These are phyloP conservation scores for Pestalotiopsis sp. DNA, from an alignment of 2,329 filamentous ascomycete genomes.

Conservation along the genomic window DNA sequence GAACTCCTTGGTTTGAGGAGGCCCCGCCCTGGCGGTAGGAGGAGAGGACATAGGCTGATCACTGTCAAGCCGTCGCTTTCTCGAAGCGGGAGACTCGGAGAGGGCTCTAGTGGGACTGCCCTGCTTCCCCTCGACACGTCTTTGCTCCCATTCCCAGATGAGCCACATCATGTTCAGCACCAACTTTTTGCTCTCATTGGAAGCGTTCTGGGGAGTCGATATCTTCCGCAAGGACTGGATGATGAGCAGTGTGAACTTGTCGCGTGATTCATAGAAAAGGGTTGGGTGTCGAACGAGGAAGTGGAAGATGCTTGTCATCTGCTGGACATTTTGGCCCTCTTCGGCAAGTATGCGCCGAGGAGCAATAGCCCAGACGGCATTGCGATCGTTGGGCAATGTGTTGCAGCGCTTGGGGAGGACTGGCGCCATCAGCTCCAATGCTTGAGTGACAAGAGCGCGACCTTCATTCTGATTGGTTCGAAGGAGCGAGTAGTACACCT, in stretches of 20 bases:
- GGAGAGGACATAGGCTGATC: conserved; percentile 55
- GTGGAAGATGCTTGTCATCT: conserved; percentile 96
- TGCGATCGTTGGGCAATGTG: conserved; percentile 65
- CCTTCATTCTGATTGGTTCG: conserved; percentile 96
- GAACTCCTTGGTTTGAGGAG: conserved; percentile 61
- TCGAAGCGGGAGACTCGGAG: conserved; percentile 70
- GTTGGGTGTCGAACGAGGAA: conserved; percentile 92
- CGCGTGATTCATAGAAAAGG: conserved; percentile 91
- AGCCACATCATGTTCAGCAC: conserved; percentile 88
- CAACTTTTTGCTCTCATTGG: conserved; percentile 87
- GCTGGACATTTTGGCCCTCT: conserved; percentile 91
- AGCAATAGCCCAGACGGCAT: conserved; percentile 85
- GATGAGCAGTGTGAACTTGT: conserved; percentile 87
- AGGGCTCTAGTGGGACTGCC: conserved; percentile 38
- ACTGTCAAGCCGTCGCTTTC: conserved; percentile 77
- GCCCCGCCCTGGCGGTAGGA: conserved; percentile 47
- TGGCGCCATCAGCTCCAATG: conserved; percentile 91
- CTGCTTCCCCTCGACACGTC: conserved; percentile 66
- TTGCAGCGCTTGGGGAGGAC: conserved; percentile 84
- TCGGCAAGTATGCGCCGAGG: conserved; percentile 89
- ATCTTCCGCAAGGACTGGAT: conserved; percentile 89
- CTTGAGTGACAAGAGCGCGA: conserved; percentile 86
- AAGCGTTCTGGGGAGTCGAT: conserved; percentile 77
- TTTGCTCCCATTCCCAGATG: conserved; percentile 91
- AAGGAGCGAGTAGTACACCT: conserved; percentile 89